These are phyloP conservation scores for Coemansia aciculifera DNA, from an alignment of 192 early-diverging fungal genomes.

Conservation along the genomic window DNA sequence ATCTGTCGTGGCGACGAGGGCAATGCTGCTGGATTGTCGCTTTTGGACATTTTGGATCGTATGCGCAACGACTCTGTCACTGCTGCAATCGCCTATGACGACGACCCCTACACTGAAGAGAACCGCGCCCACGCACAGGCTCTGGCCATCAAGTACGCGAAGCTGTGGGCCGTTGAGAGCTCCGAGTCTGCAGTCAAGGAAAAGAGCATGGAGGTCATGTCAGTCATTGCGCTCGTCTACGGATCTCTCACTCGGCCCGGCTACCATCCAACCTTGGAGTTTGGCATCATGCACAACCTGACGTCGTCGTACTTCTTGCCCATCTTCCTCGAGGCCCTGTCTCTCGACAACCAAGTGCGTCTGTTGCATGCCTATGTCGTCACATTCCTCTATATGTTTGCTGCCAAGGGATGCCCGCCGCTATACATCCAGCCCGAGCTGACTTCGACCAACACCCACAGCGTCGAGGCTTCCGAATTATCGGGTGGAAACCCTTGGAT, in stretches of 20 bases:
- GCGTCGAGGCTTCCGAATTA: background rate
- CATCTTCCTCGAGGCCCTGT: constrained; percentile 34
- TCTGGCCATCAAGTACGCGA: constrained; percentile 36
- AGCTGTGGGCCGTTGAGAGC: constrained; percentile 45
- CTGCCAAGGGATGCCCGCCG: constrained; percentile 46
- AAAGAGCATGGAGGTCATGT: constrained; percentile 49
- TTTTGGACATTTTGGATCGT: constrained; percentile 36
- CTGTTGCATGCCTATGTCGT: constrained; percentile 51
- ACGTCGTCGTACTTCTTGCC: constrained; percentile 60
- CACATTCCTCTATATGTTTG: constrained; percentile 36
- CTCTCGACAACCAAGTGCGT: constrained; percentile 39
- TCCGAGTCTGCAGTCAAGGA: constrained; percentile 35
- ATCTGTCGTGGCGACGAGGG: background rate
- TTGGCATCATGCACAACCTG: constrained; percentile 54
- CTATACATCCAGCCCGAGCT: constrained; percentile 30
- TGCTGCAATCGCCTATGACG: constrained; percentile 12
- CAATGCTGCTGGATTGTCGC: constrained; percentile 9
- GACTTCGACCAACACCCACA: constrained; percentile 21
- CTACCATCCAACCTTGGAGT: constrained; percentile 27
- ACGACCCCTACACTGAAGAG: background rate
- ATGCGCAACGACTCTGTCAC: constrained; percentile 41
- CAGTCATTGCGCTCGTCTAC: constrained; percentile 30
- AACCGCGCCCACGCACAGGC: background rate
- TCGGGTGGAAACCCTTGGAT: constrained; percentile 50
- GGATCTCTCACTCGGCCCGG: constrained; percentile 40